These are phyloP conservation scores for Rhizopogon sp. DNA, from an alignment of 768 basidiomycete genomes.

Conservation along the genomic window DNA sequence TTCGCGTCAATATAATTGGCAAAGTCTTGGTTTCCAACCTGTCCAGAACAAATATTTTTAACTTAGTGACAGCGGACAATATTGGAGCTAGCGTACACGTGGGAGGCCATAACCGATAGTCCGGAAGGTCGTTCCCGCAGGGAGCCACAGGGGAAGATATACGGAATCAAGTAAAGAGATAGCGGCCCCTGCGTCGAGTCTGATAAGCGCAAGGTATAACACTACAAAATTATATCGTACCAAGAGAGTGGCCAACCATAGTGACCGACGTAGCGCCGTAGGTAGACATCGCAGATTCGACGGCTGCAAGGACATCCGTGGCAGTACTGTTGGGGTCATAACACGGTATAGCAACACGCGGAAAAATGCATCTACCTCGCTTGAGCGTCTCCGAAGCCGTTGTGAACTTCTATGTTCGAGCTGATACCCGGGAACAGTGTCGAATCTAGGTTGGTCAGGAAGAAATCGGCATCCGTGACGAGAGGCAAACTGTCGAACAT, in stretches of 20 bases:
- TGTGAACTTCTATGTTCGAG: conserved; percentile 37
- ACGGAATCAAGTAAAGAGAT: conserved; percentile 34
- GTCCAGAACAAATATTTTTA: not conserved
- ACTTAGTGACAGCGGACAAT: not conserved
- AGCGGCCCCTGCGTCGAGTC: conserved; percentile 25
- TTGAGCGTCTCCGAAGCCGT: conserved; percentile 43
- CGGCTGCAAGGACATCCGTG: conserved; percentile 37
- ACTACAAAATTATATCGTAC: conserved; percentile 13
- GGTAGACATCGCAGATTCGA: conserved; percentile 32
- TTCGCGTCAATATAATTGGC: conserved; percentile 51
- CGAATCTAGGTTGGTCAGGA: conserved; percentile 28
- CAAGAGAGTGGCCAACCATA: conserved; percentile 39
- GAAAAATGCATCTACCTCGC: conserved; percentile 29
- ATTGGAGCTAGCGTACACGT: conserved; percentile 17
- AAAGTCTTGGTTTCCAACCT: conserved; percentile 57
- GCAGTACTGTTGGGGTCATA: conserved; percentile 30
- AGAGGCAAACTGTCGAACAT: conserved; percentile 24
- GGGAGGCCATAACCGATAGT: conserved; percentile 32
- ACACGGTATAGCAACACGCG: not conserved
- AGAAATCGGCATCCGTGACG: conserved; percentile 39
- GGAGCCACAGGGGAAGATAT: conserved; percentile 35
- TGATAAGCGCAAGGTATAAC: not conserved
- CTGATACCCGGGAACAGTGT: conserved; percentile 47
- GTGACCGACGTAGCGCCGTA: conserved; percentile 35
- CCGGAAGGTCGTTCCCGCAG: conserved; percentile 24